Conservation (phyloP, 768 basidiomycete genomes). For the Leccinum obscurum region DNA sequence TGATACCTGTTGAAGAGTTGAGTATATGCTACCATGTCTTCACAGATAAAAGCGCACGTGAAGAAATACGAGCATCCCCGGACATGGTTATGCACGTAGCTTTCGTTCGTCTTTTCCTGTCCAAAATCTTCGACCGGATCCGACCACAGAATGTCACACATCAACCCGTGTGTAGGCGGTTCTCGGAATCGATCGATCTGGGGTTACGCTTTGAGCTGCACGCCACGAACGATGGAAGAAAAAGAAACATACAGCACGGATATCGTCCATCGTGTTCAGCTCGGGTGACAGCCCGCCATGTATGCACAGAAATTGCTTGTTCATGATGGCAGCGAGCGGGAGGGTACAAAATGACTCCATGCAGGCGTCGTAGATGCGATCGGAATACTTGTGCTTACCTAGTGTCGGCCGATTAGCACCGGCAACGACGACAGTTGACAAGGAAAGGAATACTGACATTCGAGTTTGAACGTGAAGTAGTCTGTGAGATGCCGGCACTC, state of each 20-base stretch:
- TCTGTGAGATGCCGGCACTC: conserved; percentile 98
- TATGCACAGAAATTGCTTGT: conserved; percentile 98
- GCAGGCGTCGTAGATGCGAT: conserved; percentile 93
- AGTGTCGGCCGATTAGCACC: conserved; percentile 2
- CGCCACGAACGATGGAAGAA: not conserved
- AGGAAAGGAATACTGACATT: conserved; percentile 60
- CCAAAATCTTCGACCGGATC: conserved; percentile 99
- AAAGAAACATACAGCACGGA: conserved; percentile 65
- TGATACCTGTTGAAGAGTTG: conserved; percentile 64
- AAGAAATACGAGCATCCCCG: conserved; percentile 97
- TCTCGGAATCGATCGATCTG: conserved; percentile 98
- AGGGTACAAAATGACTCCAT: conserved; percentile 97
- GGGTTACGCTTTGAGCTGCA: not conserved
- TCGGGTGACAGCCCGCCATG: conserved; percentile 97
- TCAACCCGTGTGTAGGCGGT: conserved; percentile 94
- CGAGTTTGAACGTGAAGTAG: conserved; percentile 98
- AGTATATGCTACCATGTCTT: not conserved
- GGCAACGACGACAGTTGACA: too few relatives aligned
- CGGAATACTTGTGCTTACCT: conserved; percentile 99
- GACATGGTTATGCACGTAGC: conserved; percentile 94
- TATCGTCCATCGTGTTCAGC: conserved; percentile 91
- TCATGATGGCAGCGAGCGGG: conserved; percentile 97
- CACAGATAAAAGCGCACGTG: conserved; percentile 48
- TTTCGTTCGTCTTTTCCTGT: conserved; percentile 86
- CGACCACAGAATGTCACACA: conserved; percentile 99